phyloP scores from a whole-genome alignment of 176 grass and related monocot species.

The Elaeis guineensis region DNA sequence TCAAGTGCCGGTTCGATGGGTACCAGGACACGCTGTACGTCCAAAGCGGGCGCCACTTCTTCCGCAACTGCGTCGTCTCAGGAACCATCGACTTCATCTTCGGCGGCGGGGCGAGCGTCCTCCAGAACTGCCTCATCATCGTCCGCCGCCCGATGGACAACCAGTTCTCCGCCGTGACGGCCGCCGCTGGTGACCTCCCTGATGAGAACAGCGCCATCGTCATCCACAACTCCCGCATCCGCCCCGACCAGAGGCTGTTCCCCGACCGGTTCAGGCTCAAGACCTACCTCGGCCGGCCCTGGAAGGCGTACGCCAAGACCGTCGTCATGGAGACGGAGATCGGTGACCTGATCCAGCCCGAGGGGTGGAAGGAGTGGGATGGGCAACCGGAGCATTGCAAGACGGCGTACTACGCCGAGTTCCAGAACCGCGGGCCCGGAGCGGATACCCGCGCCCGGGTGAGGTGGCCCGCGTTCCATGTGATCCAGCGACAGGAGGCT shows the following conservation, averaged over 20 bases:
- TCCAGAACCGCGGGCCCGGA: constrained; percentile 64
- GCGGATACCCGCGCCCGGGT: constrained; percentile 60
- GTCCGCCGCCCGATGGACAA: constrained; percentile 57
- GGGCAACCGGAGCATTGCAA: constrained; percentile 31
- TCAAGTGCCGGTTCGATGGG: constrained; percentile 72
- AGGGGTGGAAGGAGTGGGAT: constrained; percentile 60
- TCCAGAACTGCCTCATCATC: constrained; percentile 85
- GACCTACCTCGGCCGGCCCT: constrained; percentile 78
- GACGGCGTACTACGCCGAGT: constrained; percentile 85
- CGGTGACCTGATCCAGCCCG: constrained; percentile 61
- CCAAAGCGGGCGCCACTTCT: constrained; percentile 62
- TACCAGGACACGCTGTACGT: constrained; percentile 89
- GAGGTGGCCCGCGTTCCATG: constrained; percentile 45
- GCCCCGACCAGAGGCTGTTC: constrained; percentile 54
- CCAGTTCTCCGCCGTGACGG: constrained; percentile 63
- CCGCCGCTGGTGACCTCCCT: constrained; percentile 40
- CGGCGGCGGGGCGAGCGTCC: constrained; percentile 58
- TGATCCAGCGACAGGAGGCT: constrained; percentile 61
- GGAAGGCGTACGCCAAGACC: constrained; percentile 62
- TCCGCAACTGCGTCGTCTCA: constrained; percentile 68
- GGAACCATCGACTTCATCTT: constrained; percentile 90
- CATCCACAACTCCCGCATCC: constrained; percentile 63
- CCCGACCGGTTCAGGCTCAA: constrained; percentile 26
- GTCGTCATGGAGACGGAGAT: constrained; percentile 74
- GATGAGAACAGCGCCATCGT: constrained; percentile 70